Base-by-base conservation (phyloP, 2,329 filamentous ascomycete species). In the Xylariaceae sp. region DNA sequence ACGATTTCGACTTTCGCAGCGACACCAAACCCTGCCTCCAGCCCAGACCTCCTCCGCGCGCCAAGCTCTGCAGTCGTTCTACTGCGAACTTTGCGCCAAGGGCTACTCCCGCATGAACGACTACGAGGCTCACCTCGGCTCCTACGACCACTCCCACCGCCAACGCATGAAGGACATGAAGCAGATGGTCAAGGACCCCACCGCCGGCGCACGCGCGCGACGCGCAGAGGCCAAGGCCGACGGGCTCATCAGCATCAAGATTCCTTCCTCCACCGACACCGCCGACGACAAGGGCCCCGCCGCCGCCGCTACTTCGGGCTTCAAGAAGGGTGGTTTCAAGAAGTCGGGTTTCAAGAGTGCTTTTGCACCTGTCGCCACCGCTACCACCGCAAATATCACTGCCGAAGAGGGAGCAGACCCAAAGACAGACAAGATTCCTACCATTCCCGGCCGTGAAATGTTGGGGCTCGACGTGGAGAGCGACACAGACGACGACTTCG, bases 51-150 rank as follows among this genome's bases (percentile, higher is more conserved):
- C 76, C 22, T 79, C 80, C 2, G 89, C 89, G 9, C 85, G 88
- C 54, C 86, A 89, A 62, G 88, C 89, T 14, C 77, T 89, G 43
- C 87, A 85, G 63, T 83, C 87, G 32, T 94, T 95, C 72, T 90
- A 88, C 72, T 95, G 86, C 74, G 81, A 85, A 38, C 81, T 97
- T 47, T 97, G 94, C 75, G 84, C 87, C 56, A 97, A 97, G 72
- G 92, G 91, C 61, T 99, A 97, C 71, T 84, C 86, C 1, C 90
- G 94, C 48, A 92, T 95, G 78, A 92, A 95, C 66, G 92, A 97
- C 68, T 96, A 95, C 68, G 92, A 97, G 70, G 87, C 91, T 7
- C 94, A 99, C 68, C 88, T 96, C 49, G 85, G 85, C 56, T 94
- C 88, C 62, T 97, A 97, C 70, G 94, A 97, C 66, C 94, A 99